phyloP scores from a whole-genome alignment of 495 filamentous ascomycete species.

The Talaromyces thailandensis region DNA sequence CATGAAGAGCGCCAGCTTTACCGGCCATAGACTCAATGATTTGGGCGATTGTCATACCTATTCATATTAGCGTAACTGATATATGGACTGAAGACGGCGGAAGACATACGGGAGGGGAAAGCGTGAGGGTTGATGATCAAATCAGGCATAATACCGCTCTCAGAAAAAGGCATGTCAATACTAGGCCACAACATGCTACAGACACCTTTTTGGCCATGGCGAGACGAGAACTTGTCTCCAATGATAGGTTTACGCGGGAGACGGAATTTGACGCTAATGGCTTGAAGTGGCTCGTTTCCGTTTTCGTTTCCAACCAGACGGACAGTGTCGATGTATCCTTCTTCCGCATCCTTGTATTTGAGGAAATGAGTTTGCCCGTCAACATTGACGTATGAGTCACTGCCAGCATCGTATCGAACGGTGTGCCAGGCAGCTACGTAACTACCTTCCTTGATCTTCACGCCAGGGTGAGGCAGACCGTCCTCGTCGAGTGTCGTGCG shows the following conservation, averaged over 20 bases:
- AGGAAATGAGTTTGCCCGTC: constrained; percentile 75
- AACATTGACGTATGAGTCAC: constrained; percentile 53
- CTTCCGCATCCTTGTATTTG: constrained; percentile 85
- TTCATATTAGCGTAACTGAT: constrained; percentile 12
- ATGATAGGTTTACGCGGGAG: constrained; percentile 86
- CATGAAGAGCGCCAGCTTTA: constrained; percentile 89
- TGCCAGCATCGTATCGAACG: constrained; percentile 65
- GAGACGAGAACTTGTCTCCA: constrained; percentile 58
- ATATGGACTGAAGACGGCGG: too few species aligned
- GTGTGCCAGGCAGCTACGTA: constrained; percentile 81
- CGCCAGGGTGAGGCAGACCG: constrained; percentile 73
- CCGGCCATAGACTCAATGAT: constrained; percentile 96
- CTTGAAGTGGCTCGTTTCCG: constrained; percentile 73
- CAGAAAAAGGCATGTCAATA: constrained; percentile 93
- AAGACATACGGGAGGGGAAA: constrained; percentile 84
- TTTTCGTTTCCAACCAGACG: constrained; percentile 75
- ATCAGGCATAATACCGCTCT: constrained; percentile 93
- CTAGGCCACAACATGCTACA: constrained; percentile 94
- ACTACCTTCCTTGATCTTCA: constrained; percentile 66
- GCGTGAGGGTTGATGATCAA: constrained; percentile 99
- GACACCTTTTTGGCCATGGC: constrained; percentile 57
- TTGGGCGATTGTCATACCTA: constrained; percentile 95
- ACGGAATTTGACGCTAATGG: constrained; percentile 84
- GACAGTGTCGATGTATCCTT: constrained; percentile 85
- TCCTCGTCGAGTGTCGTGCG: constrained; percentile 70